phyloP scores from a whole-genome alignment of 495 filamentous ascomycete genomes.

The Podospora tetraspora region DNA sequence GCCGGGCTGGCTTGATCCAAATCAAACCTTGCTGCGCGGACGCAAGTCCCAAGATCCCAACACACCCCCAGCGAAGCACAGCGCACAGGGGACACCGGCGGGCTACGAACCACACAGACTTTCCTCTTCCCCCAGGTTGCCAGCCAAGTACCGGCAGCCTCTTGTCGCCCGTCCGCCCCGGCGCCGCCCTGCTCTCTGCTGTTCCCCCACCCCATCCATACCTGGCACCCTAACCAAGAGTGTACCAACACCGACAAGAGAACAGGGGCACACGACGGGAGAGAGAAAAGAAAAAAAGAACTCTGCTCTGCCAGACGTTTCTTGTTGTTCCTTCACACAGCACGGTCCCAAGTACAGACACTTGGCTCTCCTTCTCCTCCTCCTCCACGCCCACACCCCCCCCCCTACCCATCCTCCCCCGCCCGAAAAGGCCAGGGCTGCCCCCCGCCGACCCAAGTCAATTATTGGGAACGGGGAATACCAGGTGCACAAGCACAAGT shows the following conservation, averaged over 20 bases:
- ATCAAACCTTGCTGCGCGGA: conserved; percentile 10
- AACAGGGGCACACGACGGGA: conserved; percentile 16
- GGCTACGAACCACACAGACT: conserved; percentile 3
- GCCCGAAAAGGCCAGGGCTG: neutral
- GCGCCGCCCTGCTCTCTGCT: conserved; percentile 8
- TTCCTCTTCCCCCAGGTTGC: neutral
- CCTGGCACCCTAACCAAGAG: neutral
- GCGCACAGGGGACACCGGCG: conserved; percentile 7
- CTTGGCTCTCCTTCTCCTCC: neutral
- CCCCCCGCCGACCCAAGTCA: neutral
- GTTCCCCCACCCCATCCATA: neutral
- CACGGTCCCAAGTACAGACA: neutral
- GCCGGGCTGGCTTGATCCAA: conserved; percentile 21
- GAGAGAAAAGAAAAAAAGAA: neutral
- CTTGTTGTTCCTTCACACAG: neutral
- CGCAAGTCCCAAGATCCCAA: neutral
- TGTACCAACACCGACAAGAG: conserved; percentile 5
- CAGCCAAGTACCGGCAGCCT: conserved; percentile 11
- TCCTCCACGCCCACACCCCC: neutral
- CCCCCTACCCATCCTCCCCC: neutral
- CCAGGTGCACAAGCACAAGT: neutral
- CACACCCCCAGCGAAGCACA: conserved; percentile 6
- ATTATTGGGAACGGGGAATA: neutral
- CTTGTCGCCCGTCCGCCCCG: neutral
- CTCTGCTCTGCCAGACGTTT: neutral